These are phyloP conservation scores for Lactarius trivialis DNA, from an alignment of 768 basidiomycete species.

Conservation along the genomic window DNA sequence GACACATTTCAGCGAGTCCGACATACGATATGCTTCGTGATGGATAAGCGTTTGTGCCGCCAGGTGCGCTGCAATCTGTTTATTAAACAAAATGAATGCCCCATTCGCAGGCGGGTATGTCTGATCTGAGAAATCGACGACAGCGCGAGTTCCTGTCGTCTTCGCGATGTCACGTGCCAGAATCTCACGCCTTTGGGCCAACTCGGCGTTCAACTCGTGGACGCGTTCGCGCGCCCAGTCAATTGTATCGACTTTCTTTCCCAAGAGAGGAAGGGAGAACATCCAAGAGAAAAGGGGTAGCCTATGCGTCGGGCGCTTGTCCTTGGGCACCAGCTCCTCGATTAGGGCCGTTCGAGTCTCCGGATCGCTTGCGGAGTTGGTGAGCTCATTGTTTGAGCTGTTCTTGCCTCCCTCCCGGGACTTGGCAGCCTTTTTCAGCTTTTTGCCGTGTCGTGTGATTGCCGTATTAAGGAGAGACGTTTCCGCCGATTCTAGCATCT, in stretches of 20 bases:
- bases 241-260: conserved; percentile 89
- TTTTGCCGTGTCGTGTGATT: conserved; percentile 56
- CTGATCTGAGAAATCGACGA: conserved; percentile 24
- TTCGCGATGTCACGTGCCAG: conserved; percentile 30
- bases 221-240: conserved; percentile 84
- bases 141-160: conserved; percentile 18
- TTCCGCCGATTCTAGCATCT: conserved; percentile 83
- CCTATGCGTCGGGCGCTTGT: conserved; percentile 73
- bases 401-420: conserved; percentile 24
- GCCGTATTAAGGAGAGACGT: conserved; percentile 71
- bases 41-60: conserved; percentile 70
- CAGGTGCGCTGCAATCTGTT: conserved; percentile 89
- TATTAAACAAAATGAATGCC: conserved; percentile 86
- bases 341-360: conserved; percentile 28
- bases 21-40: conserved; percentile 81
- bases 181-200: conserved; percentile 26
- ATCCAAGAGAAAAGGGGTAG: conserved; percentile 46
- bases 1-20: conserved; percentile 46
- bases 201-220: conserved; percentile 30
- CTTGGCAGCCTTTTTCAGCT: conserved; percentile 42
- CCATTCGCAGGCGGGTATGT: conserved; percentile 38
- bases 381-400: not conserved
- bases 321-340: conserved; percentile 52
- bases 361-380: conserved; percentile 25
- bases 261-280: conserved; percentile 58